phyloP scores from a whole-genome alignment of 306 rosid genomes.

The Glycyrrhiza uralensis region DNA sequence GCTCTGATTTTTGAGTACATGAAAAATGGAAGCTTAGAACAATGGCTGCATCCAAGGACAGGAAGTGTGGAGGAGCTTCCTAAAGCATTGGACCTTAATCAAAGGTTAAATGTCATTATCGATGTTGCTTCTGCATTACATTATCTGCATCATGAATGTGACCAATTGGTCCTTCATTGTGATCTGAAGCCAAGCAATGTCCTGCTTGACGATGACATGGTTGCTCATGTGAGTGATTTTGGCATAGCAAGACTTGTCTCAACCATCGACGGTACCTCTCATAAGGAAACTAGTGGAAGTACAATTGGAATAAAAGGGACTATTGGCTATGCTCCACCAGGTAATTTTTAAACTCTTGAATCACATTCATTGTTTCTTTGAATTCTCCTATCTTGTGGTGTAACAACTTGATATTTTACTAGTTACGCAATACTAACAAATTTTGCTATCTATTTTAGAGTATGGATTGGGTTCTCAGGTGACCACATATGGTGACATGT shows the following conservation, averaged over 20 bases:
- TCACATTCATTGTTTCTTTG: not conserved
- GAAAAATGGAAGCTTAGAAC: not conserved
- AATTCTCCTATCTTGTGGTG: not conserved
- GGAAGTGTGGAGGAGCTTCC: not conserved
- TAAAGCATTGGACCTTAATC: not conserved
- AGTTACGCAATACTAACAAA: not conserved
- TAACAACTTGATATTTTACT: not conserved
- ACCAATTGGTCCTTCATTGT: not conserved
- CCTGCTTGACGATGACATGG: not conserved
- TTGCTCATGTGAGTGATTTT: not conserved
- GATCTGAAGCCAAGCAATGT: not conserved
- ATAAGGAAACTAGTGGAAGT: not conserved
- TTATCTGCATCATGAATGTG: not conserved
- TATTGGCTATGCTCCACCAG: constrained; percentile 23
- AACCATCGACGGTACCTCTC: not conserved
- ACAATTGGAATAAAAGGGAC: constrained; percentile 24
- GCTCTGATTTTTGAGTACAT: not conserved
- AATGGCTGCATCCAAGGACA: not conserved
- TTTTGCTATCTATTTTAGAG: not conserved
- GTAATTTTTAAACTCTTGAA: not conserved
- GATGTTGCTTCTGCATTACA: not conserved
- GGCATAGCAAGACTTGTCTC: not conserved
- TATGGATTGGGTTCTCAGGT: constrained; percentile 20
- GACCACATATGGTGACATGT: constrained; percentile 20
- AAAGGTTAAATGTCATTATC: not conserved